Percentiles rank a stretch among this genome's conserved stretches.
Evolutionary conservation across 768 basidiomycete species (phyloP).

Genomic region (Coprinopsis sp.): DNA sequence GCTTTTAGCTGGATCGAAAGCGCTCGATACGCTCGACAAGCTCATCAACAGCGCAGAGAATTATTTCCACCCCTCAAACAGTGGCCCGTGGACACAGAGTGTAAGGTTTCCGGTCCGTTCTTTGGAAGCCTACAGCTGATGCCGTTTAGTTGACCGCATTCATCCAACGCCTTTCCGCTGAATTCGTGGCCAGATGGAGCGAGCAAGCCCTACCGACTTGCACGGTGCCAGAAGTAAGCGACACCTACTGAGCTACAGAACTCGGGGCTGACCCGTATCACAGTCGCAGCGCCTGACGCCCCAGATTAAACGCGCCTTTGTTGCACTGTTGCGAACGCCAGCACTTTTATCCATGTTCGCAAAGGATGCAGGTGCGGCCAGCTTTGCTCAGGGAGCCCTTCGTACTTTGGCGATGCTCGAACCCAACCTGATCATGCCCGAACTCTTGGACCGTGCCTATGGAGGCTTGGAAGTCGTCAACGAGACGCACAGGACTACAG

Average conservation of each 20-base stretch:
- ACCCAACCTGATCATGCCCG: conserved; percentile 83
- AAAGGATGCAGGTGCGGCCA: conserved; percentile 76
- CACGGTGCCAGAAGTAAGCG: conserved; percentile 67
- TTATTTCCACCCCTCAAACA: conserved; percentile 94
- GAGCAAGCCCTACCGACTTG: conserved; percentile 77
- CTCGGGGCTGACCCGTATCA: neutral
- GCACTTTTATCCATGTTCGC: conserved; percentile 89
- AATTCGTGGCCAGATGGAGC: conserved; percentile 75
- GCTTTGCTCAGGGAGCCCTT: conserved; percentile 76
- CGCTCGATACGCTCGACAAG: conserved; percentile 82
- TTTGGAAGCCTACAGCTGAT: conserved; percentile 8
- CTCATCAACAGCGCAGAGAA: conserved; percentile 89
- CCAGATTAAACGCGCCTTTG: conserved; percentile 76
- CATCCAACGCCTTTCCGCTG: conserved; percentile 63
- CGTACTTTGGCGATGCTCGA: conserved; percentile 76
- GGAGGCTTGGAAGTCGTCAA: conserved; percentile 89
- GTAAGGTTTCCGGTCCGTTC: conserved; percentile 30
- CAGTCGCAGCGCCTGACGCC: conserved; percentile 77
- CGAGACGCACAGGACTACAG: conserved; percentile 92
- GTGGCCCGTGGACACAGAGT: conserved; percentile 72
- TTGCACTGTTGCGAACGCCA: conserved; percentile 76
- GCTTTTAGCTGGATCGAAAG: conserved; percentile 78
- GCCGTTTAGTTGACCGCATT: conserved; percentile 55
- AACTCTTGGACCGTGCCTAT: conserved; percentile 86
- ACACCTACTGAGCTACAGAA: neutral